Conservation (phyloP, 805 yeast genomes). For the Starmerella etchellsii region DNA sequence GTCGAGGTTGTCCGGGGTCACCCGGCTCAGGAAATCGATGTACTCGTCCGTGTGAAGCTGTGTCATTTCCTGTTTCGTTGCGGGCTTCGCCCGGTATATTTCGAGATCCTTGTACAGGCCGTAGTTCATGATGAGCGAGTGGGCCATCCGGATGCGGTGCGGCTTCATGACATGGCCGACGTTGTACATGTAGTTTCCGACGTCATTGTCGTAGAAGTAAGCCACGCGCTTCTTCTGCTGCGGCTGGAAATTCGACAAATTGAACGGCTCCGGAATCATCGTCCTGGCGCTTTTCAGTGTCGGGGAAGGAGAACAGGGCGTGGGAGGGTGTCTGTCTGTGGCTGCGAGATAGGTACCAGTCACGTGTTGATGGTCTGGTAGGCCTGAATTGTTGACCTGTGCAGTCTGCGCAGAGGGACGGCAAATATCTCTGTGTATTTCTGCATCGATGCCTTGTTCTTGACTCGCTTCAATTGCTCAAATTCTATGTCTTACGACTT, state of each 20-base stretch:
- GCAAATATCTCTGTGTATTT: too few relatives aligned
- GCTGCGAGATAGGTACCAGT: too few relatives aligned
- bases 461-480: too few relatives aligned
- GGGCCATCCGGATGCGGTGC: conserved; percentile 97
- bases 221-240: conserved; percentile 53
- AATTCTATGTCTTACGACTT: too few relatives aligned
- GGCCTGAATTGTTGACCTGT: too few relatives aligned
- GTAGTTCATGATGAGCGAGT: conserved; percentile 90
- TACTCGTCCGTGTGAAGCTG: conserved; percentile 98
- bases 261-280: conserved; percentile 38
- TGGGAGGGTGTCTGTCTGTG: neutral
- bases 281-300: too few relatives aligned
- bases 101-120: conserved; percentile 96
- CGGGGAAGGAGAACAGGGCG: too few relatives aligned
- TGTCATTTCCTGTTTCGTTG: conserved; percentile 95
- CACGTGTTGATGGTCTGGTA: too few relatives aligned
- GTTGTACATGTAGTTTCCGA: conserved; percentile 95
- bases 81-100: conserved; percentile 92
- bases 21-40: conserved; percentile 80
- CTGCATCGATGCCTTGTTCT: too few relatives aligned
- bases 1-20: conserved; percentile 83
- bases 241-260: conserved; percentile 44
- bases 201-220: conserved; percentile 77
- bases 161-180: conserved; percentile 99
- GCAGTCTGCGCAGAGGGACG: too few relatives aligned